phyloP scores from a whole-genome alignment of 1,284 basidiomycete species.

The Tranzscheliella williamsii region DNA sequence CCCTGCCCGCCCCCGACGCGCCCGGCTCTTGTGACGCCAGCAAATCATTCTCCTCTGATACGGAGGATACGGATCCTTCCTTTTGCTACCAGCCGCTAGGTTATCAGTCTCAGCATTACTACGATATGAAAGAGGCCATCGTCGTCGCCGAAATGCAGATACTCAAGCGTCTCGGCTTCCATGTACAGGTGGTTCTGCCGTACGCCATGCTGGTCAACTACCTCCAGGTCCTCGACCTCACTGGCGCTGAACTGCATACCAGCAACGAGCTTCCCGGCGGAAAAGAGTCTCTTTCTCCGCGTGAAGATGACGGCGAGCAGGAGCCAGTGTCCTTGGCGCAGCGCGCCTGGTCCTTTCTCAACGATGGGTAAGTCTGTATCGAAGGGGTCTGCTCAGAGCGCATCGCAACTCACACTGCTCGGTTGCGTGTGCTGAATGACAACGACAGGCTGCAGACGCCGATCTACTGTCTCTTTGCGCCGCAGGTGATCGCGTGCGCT shows the following conservation, averaged over 20 bases:
- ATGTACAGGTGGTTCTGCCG: slow-evolving; percentile 74
- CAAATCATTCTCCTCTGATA: too few species aligned
- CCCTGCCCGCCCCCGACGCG: background rate
- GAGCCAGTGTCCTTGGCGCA: slow-evolving; percentile 32
- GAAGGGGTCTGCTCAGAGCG: too few species aligned
- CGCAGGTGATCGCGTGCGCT: slow-evolving; percentile 84
- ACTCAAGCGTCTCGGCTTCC: slow-evolving; percentile 70
- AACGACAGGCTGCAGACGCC: slow-evolving; percentile 78
- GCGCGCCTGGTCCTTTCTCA: slow-evolving; percentile 61
- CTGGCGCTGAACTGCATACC: too few species aligned
- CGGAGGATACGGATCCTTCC: background rate
- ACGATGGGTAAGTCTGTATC: slow-evolving; percentile 61
- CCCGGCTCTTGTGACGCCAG: background rate
- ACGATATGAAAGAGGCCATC: slow-evolving; percentile 83
- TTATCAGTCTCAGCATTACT: slow-evolving; percentile 68
- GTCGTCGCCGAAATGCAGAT: slow-evolving; percentile 97
- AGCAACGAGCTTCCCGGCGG: too few species aligned
- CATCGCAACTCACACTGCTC: too few species aligned
- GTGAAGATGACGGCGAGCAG: background rate
- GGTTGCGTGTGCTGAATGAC: too few species aligned
- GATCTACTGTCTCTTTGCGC: slow-evolving; percentile 81
- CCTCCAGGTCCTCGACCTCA: slow-evolving; percentile 80
- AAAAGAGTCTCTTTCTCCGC: background rate
- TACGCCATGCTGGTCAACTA: slow-evolving; percentile 96
- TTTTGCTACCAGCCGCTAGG: slow-evolving; percentile 61